Evolutionary conservation across 352 stramenopile genomes (phyloP), one percentile per base, ranked within the genome.

Genomic region (Phytophthora syringae): DNA sequence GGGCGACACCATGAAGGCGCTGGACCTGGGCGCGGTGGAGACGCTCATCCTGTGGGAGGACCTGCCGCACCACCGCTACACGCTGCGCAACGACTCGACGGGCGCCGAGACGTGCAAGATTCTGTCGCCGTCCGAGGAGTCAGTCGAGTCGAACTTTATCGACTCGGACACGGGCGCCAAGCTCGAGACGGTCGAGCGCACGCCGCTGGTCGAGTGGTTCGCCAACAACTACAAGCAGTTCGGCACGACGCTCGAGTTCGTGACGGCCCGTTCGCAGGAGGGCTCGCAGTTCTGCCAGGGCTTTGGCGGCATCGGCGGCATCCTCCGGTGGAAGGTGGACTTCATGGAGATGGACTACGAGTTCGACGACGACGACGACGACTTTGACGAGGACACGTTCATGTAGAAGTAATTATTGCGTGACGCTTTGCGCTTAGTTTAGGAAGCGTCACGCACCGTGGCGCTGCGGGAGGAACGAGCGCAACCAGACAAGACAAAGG

Each of bases 31-130:
- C 37, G 97, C 98, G 0, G 97, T 99, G 0, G 97, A 99, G 88
- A 99, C 97, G 60, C 82, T 99, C n/a, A 99, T 99, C 58, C 85
- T 99, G 37, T 99, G 97, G 96, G 98, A 99, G 69, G 99, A 99
- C 63, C 80, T 99, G 49, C 94, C 98, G 44, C 84, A 98, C 60
- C 88, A 98, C 74, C 93, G 98, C 51, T 91, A 98, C 52, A 88
- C 93, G 51, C 77, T 99, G 59, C 90, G 95, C 34, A 99, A 99
- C 82, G 93, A 97, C 52, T 81, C 82, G 10, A 98, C 97, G 5
- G 81, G 81, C 15, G 86, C 88, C 21, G 93, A 98, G 67, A 91
- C 66, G 28, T 39, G 71, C 52, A 96, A 94, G 79, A 88, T 94
- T 22, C 59, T 96, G 53, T 90, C 84, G 18, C 88, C 88, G 6